phyloP scores from a whole-genome alignment of 2,329 filamentous ascomycete genomes.

The Penicillium polonicum region DNA sequence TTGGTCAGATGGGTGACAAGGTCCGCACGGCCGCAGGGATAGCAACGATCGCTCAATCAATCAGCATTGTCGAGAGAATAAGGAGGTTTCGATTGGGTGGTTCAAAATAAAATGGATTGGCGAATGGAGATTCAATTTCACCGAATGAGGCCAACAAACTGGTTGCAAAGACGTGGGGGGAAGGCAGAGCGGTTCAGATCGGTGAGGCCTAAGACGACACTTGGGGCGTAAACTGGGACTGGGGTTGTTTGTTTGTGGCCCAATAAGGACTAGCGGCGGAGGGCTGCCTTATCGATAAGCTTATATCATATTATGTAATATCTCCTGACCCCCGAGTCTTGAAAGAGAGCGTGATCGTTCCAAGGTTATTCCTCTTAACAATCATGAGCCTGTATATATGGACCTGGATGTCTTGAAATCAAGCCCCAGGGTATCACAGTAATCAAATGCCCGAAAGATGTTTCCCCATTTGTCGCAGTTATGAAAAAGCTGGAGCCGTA shows the following conservation, averaged over 20 bases:
- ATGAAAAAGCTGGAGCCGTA: not conserved
- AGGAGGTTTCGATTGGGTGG: conserved; percentile 2
- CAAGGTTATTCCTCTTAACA: not conserved
- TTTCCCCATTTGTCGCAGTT: too few relatives aligned
- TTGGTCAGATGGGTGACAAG: conserved; percentile 13
- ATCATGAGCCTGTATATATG: not conserved
- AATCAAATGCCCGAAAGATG: not conserved
- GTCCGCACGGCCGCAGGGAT: conserved; percentile 17
- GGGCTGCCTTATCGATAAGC: conserved; percentile 43
- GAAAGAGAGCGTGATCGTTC: not conserved
- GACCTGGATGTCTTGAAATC: not conserved
- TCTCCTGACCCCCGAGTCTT: not conserved
- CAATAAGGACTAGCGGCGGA: conserved; percentile 36
- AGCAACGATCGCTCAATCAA: conserved; percentile 13
- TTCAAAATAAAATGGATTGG: not conserved
- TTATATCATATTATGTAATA: conserved; percentile 31
- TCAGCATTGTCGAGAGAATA: conserved; percentile 12
- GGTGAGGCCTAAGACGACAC: conserved; percentile 36
- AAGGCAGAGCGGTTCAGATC: conserved; percentile 22
- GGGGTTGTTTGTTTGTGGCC: conserved; percentile 41
- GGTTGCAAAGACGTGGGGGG: conserved; percentile 10
- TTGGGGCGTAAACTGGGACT: conserved; percentile 11
- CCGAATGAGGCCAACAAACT: not conserved
- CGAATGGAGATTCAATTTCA: not conserved
- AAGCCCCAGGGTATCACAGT: fast-evolving